These are phyloP conservation scores for Borovskyia barvae DNA, from an alignment of 208 protist species.

Conservation along the genomic window DNA sequence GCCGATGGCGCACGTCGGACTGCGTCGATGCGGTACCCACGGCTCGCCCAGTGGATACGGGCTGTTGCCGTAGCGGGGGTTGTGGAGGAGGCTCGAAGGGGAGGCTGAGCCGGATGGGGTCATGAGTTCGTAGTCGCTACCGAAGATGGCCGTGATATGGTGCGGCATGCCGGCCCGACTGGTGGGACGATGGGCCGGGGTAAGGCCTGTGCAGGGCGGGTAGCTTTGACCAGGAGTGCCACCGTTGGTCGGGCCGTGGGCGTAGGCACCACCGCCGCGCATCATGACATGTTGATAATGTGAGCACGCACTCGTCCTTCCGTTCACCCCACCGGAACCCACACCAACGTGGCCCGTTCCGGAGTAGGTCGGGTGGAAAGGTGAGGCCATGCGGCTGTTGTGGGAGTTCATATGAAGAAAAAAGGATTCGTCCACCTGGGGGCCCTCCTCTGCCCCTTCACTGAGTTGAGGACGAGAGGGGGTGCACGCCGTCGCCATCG, in stretches of 20 bases:
- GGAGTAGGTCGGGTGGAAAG: constrained; percentile 18
- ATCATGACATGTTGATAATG: constrained; percentile 26
- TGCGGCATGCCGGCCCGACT: constrained; percentile 21
- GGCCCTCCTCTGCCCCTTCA: constrained; percentile 24
- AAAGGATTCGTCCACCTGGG: constrained; percentile 28
- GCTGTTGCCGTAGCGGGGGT: constrained; percentile 21
- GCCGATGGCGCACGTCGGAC: constrained; percentile 12
- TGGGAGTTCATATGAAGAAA: constrained; percentile 30
- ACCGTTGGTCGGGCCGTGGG: constrained; percentile 5
- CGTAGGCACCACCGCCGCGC: constrained; percentile 11
- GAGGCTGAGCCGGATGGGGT: constrained; percentile 19
- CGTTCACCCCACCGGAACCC: background rate
- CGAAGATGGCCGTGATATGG: constrained; percentile 25
- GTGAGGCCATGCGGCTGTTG: constrained; percentile 28
- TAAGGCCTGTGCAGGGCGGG: constrained; percentile 8
- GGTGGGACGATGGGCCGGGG: constrained; percentile 18
- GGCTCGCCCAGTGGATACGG: constrained; percentile 21
- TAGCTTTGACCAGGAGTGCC: constrained; percentile 15
- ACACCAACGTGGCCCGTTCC: constrained; percentile 4
- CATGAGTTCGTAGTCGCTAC: constrained; percentile 27
- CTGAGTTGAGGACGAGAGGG: constrained; percentile 26
- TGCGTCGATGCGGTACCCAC: constrained; percentile 23
- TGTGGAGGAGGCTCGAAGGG: constrained; percentile 19
- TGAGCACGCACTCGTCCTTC: constrained; percentile 5
- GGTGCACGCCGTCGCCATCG: constrained; percentile 27